Percentiles rank a stretch among this genome's conserved stretches.
phyloP scores from a whole-genome alignment of 2,329 filamentous ascomycete species.

The Claviceps fusiformis region DNA sequence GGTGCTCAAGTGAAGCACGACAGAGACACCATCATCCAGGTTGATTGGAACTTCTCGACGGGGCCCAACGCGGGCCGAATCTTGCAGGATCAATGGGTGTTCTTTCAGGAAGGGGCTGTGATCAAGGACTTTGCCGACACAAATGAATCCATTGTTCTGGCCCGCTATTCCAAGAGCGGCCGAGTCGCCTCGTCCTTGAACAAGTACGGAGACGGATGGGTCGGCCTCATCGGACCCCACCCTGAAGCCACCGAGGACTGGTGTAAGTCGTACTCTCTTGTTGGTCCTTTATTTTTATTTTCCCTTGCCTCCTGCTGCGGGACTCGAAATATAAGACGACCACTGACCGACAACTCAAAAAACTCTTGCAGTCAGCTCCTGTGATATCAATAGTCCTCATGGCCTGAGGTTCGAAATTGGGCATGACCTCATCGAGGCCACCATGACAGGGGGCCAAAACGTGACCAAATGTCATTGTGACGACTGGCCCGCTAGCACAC shows the following conservation, averaged over 20 bases:
- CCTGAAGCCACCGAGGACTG: conserved; percentile 13
- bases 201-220: conserved; percentile 13
- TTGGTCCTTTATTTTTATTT: not conserved
- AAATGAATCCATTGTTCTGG: conserved; percentile 8
- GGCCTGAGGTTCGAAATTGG: conserved; percentile 12
- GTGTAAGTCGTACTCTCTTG: conserved; percentile 14
- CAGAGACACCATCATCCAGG: conserved; percentile 12
- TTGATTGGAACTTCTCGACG: conserved; percentile 13
- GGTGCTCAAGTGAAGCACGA: conserved; percentile 10
- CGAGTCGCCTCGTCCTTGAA: conserved; percentile 13
- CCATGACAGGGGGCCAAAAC: conserved; percentile 7
- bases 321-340: not conserved
- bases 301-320: not conserved
- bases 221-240: conserved; percentile 14
- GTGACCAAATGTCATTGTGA: not conserved
- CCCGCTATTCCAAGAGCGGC: conserved; percentile 11
- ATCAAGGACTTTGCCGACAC: conserved; percentile 10
- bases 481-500: conserved; percentile 1
- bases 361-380: conserved; percentile 2
- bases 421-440: conserved; percentile 13
- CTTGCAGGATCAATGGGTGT: conserved; percentile 11
- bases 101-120: conserved; percentile 14
- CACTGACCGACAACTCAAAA: not conserved
- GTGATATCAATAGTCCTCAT: conserved; percentile 10
- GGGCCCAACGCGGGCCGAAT: conserved; percentile 8